phyloP scores from a whole-genome alignment of 495 filamentous ascomycete genomes.

The Penicillium subrubescens region DNA sequence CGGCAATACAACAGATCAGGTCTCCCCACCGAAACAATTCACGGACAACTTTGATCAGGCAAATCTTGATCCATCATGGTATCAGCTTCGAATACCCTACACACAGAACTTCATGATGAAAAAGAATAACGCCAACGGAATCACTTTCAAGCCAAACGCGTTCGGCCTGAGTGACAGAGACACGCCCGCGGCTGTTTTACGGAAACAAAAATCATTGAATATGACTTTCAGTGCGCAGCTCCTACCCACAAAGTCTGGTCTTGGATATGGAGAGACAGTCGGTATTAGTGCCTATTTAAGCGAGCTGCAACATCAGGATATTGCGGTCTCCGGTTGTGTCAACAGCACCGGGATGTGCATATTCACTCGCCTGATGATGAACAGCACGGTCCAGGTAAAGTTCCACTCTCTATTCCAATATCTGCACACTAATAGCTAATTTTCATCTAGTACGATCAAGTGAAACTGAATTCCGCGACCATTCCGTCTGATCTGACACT shows the following conservation, averaged over 20 bases:
- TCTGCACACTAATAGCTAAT: not conserved
- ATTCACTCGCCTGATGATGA: not conserved
- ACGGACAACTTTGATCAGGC: not conserved
- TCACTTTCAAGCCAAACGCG: not conserved
- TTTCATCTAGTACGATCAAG: not conserved
- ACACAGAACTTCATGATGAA: not conserved
- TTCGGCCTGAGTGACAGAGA: not conserved
- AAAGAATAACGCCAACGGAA: not conserved
- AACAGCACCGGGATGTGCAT: constrained; percentile 2
- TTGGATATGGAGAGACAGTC: not conserved
- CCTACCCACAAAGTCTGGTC: not conserved
- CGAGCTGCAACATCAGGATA: constrained; percentile 1
- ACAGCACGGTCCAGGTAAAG: not conserved
- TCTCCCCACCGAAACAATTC: not conserved
- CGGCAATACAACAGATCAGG: not conserved
- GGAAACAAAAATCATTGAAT: not conserved
- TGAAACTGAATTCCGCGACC: not conserved
- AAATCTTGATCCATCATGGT: not conserved
- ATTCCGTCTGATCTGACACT: not conserved
- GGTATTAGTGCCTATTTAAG: not conserved
- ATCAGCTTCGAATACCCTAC: not conserved
- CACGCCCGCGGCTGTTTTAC: not conserved
- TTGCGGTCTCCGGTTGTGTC: not conserved
- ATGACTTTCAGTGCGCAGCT: not conserved
- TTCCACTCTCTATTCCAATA: not conserved